Evolutionary conservation across 345 rosid genomes (phyloP), one percentile per base, ranked within the genome.

Genomic region (Heritiera fomes): DNA sequence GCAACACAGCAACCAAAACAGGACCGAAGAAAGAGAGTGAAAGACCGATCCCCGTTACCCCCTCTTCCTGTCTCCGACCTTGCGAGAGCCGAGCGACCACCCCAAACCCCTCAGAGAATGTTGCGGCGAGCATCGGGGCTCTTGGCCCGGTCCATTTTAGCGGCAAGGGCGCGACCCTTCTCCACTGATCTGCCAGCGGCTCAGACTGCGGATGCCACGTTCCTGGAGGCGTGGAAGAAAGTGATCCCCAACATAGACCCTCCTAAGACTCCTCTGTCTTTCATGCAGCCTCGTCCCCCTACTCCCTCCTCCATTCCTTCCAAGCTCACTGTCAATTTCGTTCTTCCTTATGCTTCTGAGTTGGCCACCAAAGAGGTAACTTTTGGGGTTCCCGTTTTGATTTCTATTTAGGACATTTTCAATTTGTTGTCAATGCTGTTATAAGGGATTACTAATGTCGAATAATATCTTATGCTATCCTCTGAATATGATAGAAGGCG

Each of bases 281-380:
- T 81, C 88, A 85, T 86, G 89, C 63, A 64, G 73, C 71, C 86
- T 30, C 84, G 87, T 20, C 88, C 86, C 0, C 70, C 83, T 14
- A 77, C 81, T 34, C 83, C 89, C 14, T 41, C 88, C 9, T 75
- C 91, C 43, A 86, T 88, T 62, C 91, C 91, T 14, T 15, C 87
- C 40, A 88, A 86, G 81, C 85, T 88, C 75, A 86, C 88, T 7
- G 82, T 86, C 83, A 88, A 86, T 80, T 85, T 88, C 81, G 89
- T 85, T 65, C 87, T 86, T 47, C 89, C 91, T 9, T 88, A 83
- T 67, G 80, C 86, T 30, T 86, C 88, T 7, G 87, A 85, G 78
- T 79, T 86, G 38, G 65, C 91, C 58, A 67, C 56, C 8, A 83
- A 85, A 46, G 89, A 86, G 89, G 89, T 88, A 56, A 18, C 40